phyloP scores from a whole-genome alignment of 75 land plant genomes.

The Sequoia sempervirens region DNA sequence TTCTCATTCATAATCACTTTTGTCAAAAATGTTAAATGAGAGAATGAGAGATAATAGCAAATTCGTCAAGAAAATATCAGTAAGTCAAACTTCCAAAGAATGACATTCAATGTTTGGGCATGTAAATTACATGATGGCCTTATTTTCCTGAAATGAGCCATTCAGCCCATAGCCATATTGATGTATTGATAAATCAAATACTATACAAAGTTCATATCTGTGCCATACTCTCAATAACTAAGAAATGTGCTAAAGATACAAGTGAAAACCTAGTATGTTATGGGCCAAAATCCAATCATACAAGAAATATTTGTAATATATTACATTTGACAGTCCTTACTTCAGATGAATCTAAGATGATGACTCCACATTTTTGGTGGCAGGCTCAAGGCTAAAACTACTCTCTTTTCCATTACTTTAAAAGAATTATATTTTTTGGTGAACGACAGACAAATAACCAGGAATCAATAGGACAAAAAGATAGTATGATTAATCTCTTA shows the following conservation, averaged over 20 bases:
- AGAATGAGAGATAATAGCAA: not conserved
- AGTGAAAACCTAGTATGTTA: not conserved
- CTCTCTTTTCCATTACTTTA: not conserved
- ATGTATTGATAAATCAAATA: slow-evolving; percentile 8
- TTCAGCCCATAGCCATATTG: slow-evolving; percentile 1
- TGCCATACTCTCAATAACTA: slow-evolving; percentile 1
- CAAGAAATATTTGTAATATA: not conserved
- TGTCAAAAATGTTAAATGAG: not conserved
- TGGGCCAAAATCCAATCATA: not conserved
- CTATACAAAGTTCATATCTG: not conserved
- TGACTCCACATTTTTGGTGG: not conserved
- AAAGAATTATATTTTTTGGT: not conserved
- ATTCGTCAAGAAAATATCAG: not conserved
- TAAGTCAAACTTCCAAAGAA: not conserved
- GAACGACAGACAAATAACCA: not conserved
- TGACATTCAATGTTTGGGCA: not conserved
- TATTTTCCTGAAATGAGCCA: not conserved
- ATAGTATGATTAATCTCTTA: not conserved
- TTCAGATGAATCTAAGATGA: not conserved
- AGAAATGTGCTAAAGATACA: not conserved
- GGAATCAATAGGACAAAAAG: not conserved
- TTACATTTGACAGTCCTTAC: not conserved
- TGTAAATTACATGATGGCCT: not conserved
- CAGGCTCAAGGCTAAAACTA: not conserved
- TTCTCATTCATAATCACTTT: not conserved